Percentiles rank a stretch among this genome's conserved stretches.
Evolutionary conservation across 2,329 filamentous ascomycete species (phyloP).

Genomic region (Scortechinia acanthostroma): DNA sequence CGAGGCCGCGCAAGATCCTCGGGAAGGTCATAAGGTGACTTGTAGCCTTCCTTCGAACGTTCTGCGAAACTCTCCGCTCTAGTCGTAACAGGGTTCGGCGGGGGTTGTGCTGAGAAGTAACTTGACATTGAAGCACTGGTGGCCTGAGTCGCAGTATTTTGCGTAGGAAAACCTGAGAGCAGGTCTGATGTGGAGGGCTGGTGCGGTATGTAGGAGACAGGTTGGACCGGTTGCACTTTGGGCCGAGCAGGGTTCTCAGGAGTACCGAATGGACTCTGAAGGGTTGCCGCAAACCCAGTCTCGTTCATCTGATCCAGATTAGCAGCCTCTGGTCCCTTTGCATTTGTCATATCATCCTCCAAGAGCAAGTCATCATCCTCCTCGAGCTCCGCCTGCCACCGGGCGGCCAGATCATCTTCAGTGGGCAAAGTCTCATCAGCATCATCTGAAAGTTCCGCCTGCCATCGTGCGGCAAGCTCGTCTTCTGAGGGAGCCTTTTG

Average conservation of each 20-base stretch:
- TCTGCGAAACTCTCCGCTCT: constrained; percentile 1
- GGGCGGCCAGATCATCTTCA: not conserved
- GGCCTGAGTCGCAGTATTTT: not conserved
- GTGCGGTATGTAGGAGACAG: not conserved
- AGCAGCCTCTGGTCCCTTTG: no score
- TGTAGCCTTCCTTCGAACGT: not conserved
- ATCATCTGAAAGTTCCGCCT: not conserved
- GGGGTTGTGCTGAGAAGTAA: not conserved
- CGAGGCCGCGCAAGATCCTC: not conserved
- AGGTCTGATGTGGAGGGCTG: constrained; percentile 1
- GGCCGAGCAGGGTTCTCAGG: not conserved
- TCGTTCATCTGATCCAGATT: not conserved
- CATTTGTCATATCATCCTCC: no score
- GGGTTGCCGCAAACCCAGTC: not conserved
- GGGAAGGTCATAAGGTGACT: constrained; percentile 1
- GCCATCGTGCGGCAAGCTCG: not conserved
- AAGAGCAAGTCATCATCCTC: not conserved
- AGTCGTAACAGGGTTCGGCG: not conserved
- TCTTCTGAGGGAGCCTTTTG: not conserved
- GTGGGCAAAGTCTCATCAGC: not conserved
- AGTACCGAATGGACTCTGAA: not conserved
- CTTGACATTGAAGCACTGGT: not conserved
- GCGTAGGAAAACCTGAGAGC: not conserved
- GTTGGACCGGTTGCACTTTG: no score
- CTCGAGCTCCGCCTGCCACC: not conserved